A percentile compares a stretch with the other conserved stretches of the same genome.
Evolutionary conservation across 2,329 filamentous ascomycete genomes (phyloP).

Genomic region (Exophiala phaeomuriformis): DNA sequence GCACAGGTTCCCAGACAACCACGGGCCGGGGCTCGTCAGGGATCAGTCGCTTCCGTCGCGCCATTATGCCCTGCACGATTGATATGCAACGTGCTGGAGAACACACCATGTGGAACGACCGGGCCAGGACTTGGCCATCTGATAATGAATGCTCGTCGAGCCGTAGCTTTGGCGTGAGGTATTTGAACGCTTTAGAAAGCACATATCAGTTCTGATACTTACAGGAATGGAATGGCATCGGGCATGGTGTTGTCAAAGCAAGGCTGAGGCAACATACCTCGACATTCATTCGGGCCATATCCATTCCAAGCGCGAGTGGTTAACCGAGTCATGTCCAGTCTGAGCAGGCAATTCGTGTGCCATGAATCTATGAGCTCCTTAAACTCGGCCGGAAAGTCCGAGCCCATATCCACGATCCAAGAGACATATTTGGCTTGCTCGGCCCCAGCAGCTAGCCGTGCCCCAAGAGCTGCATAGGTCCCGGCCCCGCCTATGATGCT

Average conservation of each 20-base stretch:
- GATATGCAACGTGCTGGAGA: slow-evolving; percentile 68
- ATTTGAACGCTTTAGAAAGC: slow-evolving; percentile 62
- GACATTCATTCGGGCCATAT: slow-evolving; percentile 64
- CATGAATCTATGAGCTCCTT: slow-evolving; percentile 61
- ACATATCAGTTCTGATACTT: not conserved
- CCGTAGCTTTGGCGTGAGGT: slow-evolving; percentile 77
- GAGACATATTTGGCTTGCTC: slow-evolving; percentile 61
- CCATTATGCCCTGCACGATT: slow-evolving; percentile 63
- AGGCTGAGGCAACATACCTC: slow-evolving; percentile 36
- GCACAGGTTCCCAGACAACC: slow-evolving; percentile 93
- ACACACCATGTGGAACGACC: slow-evolving; percentile 82
- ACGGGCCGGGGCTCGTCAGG: slow-evolving; percentile 51
- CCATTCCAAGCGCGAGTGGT: slow-evolving; percentile 93
- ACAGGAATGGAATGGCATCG: no score
- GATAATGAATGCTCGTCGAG: slow-evolving; percentile 67
- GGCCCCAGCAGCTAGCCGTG: slow-evolving; percentile 73
- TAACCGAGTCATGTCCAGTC: slow-evolving; percentile 57
- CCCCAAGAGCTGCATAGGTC: slow-evolving; percentile 77
- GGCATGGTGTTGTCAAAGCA: not conserved
- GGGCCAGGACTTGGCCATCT: slow-evolving; percentile 58
- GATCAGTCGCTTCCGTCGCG: slow-evolving; percentile 39
- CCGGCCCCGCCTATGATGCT: slow-evolving; percentile 85
- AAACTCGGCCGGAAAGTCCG: slow-evolving; percentile 70
- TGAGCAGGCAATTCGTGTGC: slow-evolving; percentile 65
- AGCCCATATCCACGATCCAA: slow-evolving; percentile 86